Evolutionary conservation across 345 rosid genomes (phyloP), one percentile per base, ranked within the genome.

Genomic region (Eucalyptus erythrocorys): DNA sequence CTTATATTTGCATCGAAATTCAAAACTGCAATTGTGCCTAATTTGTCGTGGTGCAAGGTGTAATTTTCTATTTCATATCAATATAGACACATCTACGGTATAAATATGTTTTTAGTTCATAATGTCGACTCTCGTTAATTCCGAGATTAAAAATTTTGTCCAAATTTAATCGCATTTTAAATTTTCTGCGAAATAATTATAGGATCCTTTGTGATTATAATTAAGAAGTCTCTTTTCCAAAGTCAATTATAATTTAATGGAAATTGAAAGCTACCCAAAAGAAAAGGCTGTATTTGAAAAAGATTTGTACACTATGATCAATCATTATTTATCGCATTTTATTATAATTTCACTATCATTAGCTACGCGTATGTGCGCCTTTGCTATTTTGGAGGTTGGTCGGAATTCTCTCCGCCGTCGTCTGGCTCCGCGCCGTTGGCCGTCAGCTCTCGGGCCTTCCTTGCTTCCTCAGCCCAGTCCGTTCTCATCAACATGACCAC

Each of bases 391-490:
- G 30, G 43, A 10, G 27, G 40, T 32, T 50, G 30, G 59, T 50
- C 40, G 26, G 42, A 47, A n/a, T 49, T 19, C 50, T 32, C 42
- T 55, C 22, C 40, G 5, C 0, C 27, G 43, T 6, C 15, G 16
- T 8, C 37, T 32, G 21, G 59, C 68, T 48, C 90, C 26, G 43
- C 48, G 10, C 24, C 86, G 19, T 49, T 21, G 3, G 91, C 91
- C 5, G 93, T 92, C 55, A 93, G 90, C 91, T 91, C 92, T 53
- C 87, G 88, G 17, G 95, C 96, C 87, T 91, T 91, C 15, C 50
- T 40, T 37, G 93, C 91, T 87, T 94, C 91, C 27, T 26, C 27
- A 3, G 61, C 61, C 95, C 95, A 95, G n/a, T 95, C 92, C 6
- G 95, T 94, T 80, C 90, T 90, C 37, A 86, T 47, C 87, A 94